Evolutionary conservation across 176 grass and related monocot genomes (phyloP), one percentile per base, ranked within the genome.

Genomic region (Avena eriantha): DNA sequence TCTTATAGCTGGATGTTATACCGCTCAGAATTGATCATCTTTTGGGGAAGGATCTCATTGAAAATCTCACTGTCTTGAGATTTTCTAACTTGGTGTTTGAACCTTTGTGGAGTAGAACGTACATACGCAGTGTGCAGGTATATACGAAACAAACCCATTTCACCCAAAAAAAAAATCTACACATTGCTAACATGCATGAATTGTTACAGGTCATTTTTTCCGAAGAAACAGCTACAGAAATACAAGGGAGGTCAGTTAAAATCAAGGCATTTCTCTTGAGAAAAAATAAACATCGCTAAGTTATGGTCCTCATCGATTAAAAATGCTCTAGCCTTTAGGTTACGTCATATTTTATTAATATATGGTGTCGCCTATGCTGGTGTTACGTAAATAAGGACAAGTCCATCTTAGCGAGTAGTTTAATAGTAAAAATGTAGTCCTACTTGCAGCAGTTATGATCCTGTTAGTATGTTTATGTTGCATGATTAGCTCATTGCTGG

Each of bases 1-100:
- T 63, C 3, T 36, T 69, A 68, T 47, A 54, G 23, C 35, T 46
- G 24, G 60, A 86, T 75, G 31, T 79, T 78, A 55, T 79, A 69
- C 65, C 15, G 13, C 22, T 73, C 74, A 98, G 96, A 88, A 98
- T 98, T 83, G 96, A 95, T 58, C 96, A 98, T 84, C 89, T 95
- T 84, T 70, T 98, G 93, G 93, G 95, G 41, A 98, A 98, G 82
- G 93, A 98, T 86, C 87, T 98, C 50, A 98, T 98, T 29, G 96
- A 98, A 87, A 98, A 98, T 73, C 80, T 98, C 51, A 98, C 96
- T 46, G 93, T 98, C 69, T 83, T 98, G 82, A 94, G 96, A 80
- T 98, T 98, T 82, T 95, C 96, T 79, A 98, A 98, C 89, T 92
- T 98, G 84, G 90, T 98, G 34, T 98, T 98, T 78, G 96, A 98